Percentiles rank a stretch among this genome's conserved stretches.
These are phyloP conservation scores for Alternaria ethzedia DNA, from an alignment of 2,329 filamentous ascomycete species.

Conservation along the genomic window DNA sequence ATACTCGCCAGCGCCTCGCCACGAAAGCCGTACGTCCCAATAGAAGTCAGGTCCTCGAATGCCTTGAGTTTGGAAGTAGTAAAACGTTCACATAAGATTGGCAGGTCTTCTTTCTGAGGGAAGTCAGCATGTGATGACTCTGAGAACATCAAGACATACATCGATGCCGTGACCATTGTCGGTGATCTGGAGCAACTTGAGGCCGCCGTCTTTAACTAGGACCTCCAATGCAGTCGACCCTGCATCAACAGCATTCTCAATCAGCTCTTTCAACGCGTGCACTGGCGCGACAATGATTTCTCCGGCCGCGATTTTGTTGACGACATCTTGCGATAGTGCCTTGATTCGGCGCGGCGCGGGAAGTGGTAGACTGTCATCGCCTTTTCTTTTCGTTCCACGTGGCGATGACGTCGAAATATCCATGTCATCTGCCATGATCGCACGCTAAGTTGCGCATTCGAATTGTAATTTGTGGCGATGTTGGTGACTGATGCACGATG, in stretches of 20 bases:
- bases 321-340: conserved; percentile 88
- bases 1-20: conserved; percentile 97
- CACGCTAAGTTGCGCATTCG: background rate
- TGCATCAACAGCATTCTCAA: conserved; percentile 98
- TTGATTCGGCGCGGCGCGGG: conserved; percentile 60
- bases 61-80: conserved; percentile 94
- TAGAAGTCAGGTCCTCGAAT: conserved; percentile 89
- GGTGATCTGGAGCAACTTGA: conserved; percentile 95
- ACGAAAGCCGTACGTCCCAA: conserved; percentile 96
- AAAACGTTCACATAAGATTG: conserved; percentile 92
- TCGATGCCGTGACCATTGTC: conserved; percentile 97
- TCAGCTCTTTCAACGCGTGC: conserved; percentile 92
- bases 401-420: conserved; percentile 35
- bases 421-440: conserved; percentile 40
- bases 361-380: conserved; percentile 41
- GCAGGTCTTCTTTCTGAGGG: conserved; percentile 80
- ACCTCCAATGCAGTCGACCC: conserved; percentile 91
- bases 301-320: conserved; percentile 98
- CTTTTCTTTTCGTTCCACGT: conserved; percentile 46
- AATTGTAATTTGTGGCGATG: conserved; percentile 7
- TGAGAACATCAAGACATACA: conserved; percentile 58
- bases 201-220: conserved; percentile 89
- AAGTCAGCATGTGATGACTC: conserved; percentile 11
- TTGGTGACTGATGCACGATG: background rate
- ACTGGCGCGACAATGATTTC: conserved; percentile 98